These are phyloP conservation scores for Penicillium sp. DNA, from an alignment of 2,329 filamentous ascomycete species.

Conservation along the genomic window DNA sequence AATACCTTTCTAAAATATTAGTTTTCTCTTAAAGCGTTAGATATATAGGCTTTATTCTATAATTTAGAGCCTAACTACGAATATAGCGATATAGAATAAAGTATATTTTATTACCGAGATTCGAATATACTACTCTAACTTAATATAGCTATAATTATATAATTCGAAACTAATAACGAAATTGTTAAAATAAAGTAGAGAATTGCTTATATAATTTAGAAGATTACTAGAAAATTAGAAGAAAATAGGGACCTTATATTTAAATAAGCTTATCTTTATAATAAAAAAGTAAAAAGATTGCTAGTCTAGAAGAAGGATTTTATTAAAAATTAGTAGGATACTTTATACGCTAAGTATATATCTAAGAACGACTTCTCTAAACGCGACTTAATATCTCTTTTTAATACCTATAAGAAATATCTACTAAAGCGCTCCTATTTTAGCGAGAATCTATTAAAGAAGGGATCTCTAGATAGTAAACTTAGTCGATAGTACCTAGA, in stretches of 20 bases:
- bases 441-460: slow-evolving; percentile 16
- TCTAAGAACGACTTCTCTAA: slow-evolving; percentile 21
- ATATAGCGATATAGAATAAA: slow-evolving; percentile 24
- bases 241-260: slow-evolving; percentile 8
- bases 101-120: slow-evolving; percentile 20
- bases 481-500: slow-evolving; percentile 18
- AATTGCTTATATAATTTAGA: slow-evolving; percentile 13
- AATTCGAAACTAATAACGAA: slow-evolving; percentile 16
- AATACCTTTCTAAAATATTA: slow-evolving; percentile 25
- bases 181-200: slow-evolving; percentile 17
- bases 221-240: slow-evolving; percentile 13
- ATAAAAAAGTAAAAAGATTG: slow-evolving; percentile 18
- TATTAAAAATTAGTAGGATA: slow-evolving; percentile 20
- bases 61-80: slow-evolving; percentile 22
- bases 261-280: slow-evolving; percentile 20
- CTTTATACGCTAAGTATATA: slow-evolving; percentile 23
- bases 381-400: slow-evolving; percentile 18
- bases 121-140: slow-evolving; percentile 20
- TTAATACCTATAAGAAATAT: slow-evolving; percentile 25
- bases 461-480: slow-evolving; percentile 21
- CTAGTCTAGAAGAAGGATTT: slow-evolving; percentile 13
- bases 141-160: slow-evolving; percentile 10
- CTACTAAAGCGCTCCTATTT: slow-evolving; percentile 15
- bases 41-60: slow-evolving; percentile 22
- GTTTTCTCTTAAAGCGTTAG: slow-evolving; percentile 18